Base-by-base conservation (phyloP, 352 stramenopile genomes). In the Pythium volutum region DNA sequence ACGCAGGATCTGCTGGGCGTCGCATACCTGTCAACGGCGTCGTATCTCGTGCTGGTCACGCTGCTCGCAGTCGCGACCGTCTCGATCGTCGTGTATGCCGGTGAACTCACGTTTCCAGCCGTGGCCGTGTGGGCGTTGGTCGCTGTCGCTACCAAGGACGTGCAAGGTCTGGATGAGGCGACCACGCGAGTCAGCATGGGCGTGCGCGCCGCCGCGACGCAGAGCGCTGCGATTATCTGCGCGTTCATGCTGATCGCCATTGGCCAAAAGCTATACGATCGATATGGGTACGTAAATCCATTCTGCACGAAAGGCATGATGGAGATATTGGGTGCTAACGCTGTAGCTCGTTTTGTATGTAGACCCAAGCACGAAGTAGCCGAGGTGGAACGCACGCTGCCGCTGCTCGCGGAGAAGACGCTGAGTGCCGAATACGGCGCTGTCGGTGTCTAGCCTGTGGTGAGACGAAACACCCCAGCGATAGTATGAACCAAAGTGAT, bases 41-140 rank as follows among this genome's bases (percentile, higher is more conserved):
- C 75, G 39, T 93, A 93, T 48, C 39, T 89, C 31, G 69, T 70
- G 46, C 48, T 88, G 43, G 47, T 92, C 26, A 75, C 83, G 41
- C 20, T 89, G 50, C 71, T 92, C 48, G 62, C 67, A 5, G 77
- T 88, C 10, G 71, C 63, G n/a, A 75, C 81, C 48, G 70, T 89
- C 57, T 82, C 64, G 3, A 69, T 76, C 4, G 65, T 88, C 41
- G 75, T 90, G 34, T 92, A 76, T 49, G 73, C 77, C 16, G 61
- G 66, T 4, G 79, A 91, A 29, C 49, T 88, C 8, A 75, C 74
- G n/a, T 89, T 88, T 50, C 79, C 67, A 4, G 51, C 78, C 4
- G 79, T 91, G 38, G 79, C 66, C 18, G 77, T 91, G 45, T 93
- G 83, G 83, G 71, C 83, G 8, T 58, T 91, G 26, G 55, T 83